phyloP scores from a whole-genome alignment of 139 green algal species.

The Trebouxia sp. region DNA sequence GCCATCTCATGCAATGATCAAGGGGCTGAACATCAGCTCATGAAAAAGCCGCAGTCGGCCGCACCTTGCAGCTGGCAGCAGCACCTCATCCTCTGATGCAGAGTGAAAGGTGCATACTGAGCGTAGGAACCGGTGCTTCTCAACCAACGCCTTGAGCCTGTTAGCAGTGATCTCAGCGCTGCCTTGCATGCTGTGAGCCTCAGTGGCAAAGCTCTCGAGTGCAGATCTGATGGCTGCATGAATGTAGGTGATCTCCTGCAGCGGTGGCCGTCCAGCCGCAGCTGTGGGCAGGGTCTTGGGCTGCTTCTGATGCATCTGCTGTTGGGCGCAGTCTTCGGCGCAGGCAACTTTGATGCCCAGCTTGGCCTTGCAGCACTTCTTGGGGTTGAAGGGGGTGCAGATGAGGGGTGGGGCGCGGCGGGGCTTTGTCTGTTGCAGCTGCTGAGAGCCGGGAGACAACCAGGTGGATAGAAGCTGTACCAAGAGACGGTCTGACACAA shows the following conservation, averaged over 20 bases:
- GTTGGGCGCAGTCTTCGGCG: conserved; percentile 8
- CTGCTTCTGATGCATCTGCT: not conserved
- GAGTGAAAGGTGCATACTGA: conserved; percentile 89
- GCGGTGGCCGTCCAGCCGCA: not conserved
- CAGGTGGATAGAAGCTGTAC: conserved; percentile 78
- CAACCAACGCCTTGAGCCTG: conserved; percentile 66
- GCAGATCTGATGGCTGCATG: conserved; percentile 80
- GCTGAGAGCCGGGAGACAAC: conserved; percentile 49
- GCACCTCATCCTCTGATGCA: conserved; percentile 86
- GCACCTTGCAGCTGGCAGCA: conserved; percentile 34
- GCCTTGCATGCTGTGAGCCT: conserved; percentile 51
- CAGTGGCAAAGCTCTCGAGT: conserved; percentile 75
- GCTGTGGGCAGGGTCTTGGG: not conserved
- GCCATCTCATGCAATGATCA: not conserved
- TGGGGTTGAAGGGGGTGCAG: not conserved
- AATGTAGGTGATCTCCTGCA: conserved; percentile 78
- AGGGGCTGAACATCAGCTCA: no score
- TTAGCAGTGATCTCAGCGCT: conserved; percentile 31
- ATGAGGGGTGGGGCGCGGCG: not conserved
- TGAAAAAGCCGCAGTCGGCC: no score
- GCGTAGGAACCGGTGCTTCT: conserved; percentile 85
- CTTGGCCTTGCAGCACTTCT: conserved; percentile 21
- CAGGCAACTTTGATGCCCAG: not conserved
- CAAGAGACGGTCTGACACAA: conserved; percentile 75
- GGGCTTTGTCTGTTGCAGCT: not conserved